These are phyloP conservation scores for Solanum paucissectum DNA, from an alignment of 257 asterid genomes.

Conservation along the genomic window DNA sequence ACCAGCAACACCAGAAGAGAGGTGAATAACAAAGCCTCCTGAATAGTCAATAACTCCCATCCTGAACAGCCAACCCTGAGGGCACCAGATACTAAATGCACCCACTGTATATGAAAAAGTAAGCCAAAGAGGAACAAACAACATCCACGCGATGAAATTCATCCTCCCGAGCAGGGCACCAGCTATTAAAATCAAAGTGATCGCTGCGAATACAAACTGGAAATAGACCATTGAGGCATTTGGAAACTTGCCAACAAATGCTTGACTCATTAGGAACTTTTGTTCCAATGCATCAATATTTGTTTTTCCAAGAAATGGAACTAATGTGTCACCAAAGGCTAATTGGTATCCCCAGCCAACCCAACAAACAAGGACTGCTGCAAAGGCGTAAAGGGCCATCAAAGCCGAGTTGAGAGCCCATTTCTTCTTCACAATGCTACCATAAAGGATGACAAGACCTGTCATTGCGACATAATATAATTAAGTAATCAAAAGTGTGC, in stretches of 20 bases:
- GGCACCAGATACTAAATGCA: constrained; percentile 67
- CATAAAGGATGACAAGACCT: constrained; percentile 63
- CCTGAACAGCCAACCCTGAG: constrained; percentile 45
- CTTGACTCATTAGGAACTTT: constrained; percentile 20
- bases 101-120: constrained; percentile 64
- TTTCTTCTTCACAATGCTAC: constrained; percentile 77
- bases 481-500: background rate
- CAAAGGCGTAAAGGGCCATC: constrained; percentile 82
- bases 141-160: constrained; percentile 77
- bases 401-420: constrained; percentile 83
- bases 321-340: constrained; percentile 40
- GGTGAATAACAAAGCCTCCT: constrained; percentile 69
- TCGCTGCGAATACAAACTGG: constrained; percentile 83
- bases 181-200: constrained; percentile 54
- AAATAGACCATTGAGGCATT: constrained; percentile 63
- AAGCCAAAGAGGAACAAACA: constrained; percentile 71
- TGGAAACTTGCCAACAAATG: constrained; percentile 36
- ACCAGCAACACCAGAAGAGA: constrained; percentile 77
- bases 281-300: constrained; percentile 36
- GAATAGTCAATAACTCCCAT: constrained; percentile 69
- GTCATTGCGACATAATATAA: background rate
- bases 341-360: constrained; percentile 69
- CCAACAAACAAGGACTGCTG: constrained; percentile 70
- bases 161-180: constrained; percentile 76
- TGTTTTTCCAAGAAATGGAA: constrained; percentile 45